Evolutionary conservation across 179 eudicot genomes (phyloP).

Genomic region (Silene noctiflora): DNA sequence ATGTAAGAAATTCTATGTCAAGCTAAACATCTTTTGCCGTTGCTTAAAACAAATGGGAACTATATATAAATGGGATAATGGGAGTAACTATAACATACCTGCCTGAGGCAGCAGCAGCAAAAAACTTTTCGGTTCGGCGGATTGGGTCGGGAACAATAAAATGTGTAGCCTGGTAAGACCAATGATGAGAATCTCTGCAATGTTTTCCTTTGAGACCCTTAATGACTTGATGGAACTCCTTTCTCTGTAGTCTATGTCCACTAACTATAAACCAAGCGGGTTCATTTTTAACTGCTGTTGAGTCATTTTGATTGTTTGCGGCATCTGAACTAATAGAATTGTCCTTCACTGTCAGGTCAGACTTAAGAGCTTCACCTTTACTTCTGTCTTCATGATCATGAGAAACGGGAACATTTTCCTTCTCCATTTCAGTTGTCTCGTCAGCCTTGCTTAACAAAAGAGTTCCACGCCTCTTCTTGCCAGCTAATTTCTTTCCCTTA

Average conservation of each 20-base stretch:
- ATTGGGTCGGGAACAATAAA: constrained; percentile 80
- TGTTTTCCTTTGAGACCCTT: constrained; percentile 70
- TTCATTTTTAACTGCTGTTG: constrained; percentile 30
- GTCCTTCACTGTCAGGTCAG: constrained; percentile 23
- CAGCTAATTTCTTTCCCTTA: constrained; percentile 23
- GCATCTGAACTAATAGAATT: constrained; percentile 18
- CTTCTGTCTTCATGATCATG: constrained; percentile 30
- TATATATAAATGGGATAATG: background rate
- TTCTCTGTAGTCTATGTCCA: constrained; percentile 84
- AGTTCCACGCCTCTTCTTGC: constrained; percentile 36
- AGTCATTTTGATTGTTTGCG: background rate
- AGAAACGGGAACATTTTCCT: constrained; percentile 40
- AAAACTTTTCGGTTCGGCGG: constrained; percentile 88
- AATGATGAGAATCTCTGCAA: constrained; percentile 88
- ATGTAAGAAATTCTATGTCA: background rate
- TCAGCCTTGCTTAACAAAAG: constrained; percentile 24
- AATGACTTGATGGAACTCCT: constrained; percentile 78
- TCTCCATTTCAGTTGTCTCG: constrained; percentile 33
- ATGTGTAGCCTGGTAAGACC: constrained; percentile 98
- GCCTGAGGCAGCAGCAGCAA: constrained; percentile 98
- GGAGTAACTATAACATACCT: constrained; percentile 40
- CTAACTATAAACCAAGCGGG: constrained; percentile 71
- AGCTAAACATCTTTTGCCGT: background rate
- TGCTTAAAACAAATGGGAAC: background rate
- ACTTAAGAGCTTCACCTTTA: constrained; percentile 26